Percentiles rank a stretch among this genome's conserved stretches.
phyloP scores from a whole-genome alignment of 257 asterid species.

The Fraxinus americana region DNA sequence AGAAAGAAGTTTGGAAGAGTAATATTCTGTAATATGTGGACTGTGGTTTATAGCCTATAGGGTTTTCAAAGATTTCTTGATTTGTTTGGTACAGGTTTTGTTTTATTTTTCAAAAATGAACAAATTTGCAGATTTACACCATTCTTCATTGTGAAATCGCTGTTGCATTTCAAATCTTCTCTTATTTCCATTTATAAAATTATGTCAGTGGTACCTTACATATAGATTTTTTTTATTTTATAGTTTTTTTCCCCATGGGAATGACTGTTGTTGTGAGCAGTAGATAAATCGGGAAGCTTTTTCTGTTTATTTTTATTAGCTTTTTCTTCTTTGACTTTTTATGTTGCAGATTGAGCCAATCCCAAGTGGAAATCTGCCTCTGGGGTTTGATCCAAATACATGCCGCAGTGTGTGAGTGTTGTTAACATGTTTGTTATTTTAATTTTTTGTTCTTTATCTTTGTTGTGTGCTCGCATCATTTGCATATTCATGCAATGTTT shows the following conservation, averaged over 20 bases:
- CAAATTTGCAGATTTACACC: not conserved
- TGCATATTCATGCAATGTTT: constrained; percentile 17
- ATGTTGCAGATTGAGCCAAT: constrained; percentile 94
- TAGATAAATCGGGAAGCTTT: constrained; percentile 17
- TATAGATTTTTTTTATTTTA: constrained; percentile 2
- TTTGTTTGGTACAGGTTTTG: not conserved
- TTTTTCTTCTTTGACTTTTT: constrained; percentile 24
- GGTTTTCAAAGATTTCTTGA: not conserved
- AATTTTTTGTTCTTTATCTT: constrained; percentile 17
- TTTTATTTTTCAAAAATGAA: not conserved
- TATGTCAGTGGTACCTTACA: not conserved
- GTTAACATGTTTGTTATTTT: constrained; percentile 25
- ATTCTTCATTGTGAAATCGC: not conserved
- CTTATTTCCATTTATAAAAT: not conserved
- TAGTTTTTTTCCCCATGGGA: constrained; percentile 17
- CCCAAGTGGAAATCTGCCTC: constrained; percentile 98
- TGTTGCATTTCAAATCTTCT: not conserved
- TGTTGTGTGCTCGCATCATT: constrained; percentile 16
- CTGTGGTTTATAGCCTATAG: not conserved
- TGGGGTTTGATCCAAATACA: constrained; percentile 95
- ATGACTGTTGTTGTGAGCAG: constrained; percentile 27
- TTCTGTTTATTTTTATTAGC: constrained; percentile 32
- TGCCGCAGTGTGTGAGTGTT: constrained; percentile 99
- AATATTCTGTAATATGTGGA: not conserved
- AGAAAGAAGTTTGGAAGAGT: constrained; percentile 7